Conservation (phyloP, 805 yeast genomes). For the Soucietia sequanensis region DNA sequence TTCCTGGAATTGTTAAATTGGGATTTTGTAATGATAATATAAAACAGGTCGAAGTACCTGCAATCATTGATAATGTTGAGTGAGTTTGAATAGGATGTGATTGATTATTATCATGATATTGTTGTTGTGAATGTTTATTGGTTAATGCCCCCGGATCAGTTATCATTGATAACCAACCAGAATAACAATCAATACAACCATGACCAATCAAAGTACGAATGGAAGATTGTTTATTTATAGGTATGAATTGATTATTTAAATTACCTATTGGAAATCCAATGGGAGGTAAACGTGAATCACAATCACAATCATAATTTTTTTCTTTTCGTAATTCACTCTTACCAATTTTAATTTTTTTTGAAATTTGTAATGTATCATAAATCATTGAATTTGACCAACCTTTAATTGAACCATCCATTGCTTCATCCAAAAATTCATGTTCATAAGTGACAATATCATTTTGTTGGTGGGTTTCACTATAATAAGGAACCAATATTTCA, state of each 20-base stretch:
- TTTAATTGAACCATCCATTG: conserved; percentile 56
- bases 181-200: conserved; percentile 62
- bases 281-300: conserved; percentile 19
- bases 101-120: too few relatives aligned
- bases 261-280: conserved; percentile 31
- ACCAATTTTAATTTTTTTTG: conserved; percentile 25
- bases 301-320: neutral
- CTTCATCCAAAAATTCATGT: conserved; percentile 15
- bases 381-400: conserved; percentile 47
- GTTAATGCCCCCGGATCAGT: conserved; percentile 16
- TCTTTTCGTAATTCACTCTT: conserved; percentile 16
- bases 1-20: conserved; percentile 32
- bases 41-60: conserved; percentile 64
- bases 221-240: conserved; percentile 3
- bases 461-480: conserved; percentile 1
- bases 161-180: conserved; percentile 47
- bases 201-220: conserved; percentile 24
- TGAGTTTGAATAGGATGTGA: neutral
- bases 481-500: conserved; percentile 12
- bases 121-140: too few relatives aligned
- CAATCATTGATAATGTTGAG: conserved; percentile 45
- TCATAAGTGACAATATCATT: conserved; percentile 4
- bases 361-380: conserved; percentile 13
- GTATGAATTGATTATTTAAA: conserved; percentile 2
- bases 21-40: conserved; percentile 25